Evolutionary conservation across 1,139 yeast species (phyloP).

Genomic region (Barnettozyma hawaiiensis): DNA sequence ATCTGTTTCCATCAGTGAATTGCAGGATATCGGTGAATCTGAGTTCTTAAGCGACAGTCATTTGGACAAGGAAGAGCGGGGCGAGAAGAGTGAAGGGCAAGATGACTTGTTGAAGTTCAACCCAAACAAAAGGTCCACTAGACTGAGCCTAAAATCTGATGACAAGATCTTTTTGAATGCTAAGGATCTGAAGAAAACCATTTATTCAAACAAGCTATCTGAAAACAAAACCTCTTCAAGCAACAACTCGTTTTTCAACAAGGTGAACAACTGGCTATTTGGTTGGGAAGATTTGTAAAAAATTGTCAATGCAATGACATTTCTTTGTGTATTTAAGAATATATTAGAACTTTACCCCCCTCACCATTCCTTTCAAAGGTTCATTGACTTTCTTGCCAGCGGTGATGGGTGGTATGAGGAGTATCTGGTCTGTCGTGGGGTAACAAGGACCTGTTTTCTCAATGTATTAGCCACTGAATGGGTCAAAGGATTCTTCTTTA

Average conservation of each 20-base stretch:
- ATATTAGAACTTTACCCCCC: not conserved
- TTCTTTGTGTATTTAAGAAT: conserved; percentile 2
- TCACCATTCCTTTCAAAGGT: not conserved
- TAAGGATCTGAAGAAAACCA: conserved; percentile 28
- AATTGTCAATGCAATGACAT: not conserved
- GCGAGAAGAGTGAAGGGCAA: conserved; percentile 10
- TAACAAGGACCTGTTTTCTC: conserved; percentile 6
- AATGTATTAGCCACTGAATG: not conserved
- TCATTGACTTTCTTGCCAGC: conserved; percentile 11
- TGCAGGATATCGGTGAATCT: conserved; percentile 50
- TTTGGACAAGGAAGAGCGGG: conserved; percentile 11
- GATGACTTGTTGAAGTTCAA: conserved; percentile 12
- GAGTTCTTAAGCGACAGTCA: conserved; percentile 13
- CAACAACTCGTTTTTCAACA: conserved; percentile 25
- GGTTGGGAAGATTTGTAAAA: conserved; percentile 53
- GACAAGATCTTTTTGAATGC: conserved; percentile 31
- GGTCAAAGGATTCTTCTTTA: conserved; percentile 8
- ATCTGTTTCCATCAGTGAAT: conserved; percentile 44
- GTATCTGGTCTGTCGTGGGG: conserved; percentile 2
- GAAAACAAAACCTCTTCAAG: conserved; percentile 16
- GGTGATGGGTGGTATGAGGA: conserved; percentile 16
- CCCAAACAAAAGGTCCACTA: conserved; percentile 12
- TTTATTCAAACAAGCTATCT: conserved; percentile 24
- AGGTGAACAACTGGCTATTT: conserved; percentile 39
- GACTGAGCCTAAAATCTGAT: conserved; percentile 24